Conservation (phyloP, 1,284 basidiomycete species). For the Cryptococcus floricola region DNA sequence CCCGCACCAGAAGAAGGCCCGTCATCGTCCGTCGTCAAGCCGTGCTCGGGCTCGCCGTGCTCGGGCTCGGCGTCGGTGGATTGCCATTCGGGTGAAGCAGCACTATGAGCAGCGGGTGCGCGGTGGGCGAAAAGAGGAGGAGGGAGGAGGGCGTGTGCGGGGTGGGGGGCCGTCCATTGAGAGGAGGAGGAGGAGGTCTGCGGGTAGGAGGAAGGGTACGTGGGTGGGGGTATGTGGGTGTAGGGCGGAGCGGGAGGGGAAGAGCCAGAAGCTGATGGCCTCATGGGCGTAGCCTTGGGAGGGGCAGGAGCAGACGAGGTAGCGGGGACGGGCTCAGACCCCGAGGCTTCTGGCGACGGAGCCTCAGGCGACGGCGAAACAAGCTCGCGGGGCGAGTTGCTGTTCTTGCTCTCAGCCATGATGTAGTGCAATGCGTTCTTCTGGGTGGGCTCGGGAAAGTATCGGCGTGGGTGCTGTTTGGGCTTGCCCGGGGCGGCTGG, state of each 20-base stretch:
- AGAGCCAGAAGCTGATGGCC: too few relatives aligned
- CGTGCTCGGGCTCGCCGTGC: conserved; percentile 13
- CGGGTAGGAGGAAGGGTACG: conserved; percentile 54
- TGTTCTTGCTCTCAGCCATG: conserved; percentile 1
- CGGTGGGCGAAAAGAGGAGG: neutral
- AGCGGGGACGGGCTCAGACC: too few relatives aligned
- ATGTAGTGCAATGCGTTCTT: neutral
- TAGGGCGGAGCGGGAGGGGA: conserved; percentile 6
- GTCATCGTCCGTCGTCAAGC: neutral
- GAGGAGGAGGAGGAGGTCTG: conserved; percentile 20
- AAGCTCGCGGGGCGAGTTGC: neutral
- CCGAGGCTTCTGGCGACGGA: neutral
- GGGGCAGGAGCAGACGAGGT: neutral
- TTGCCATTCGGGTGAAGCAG: conserved; percentile 9
- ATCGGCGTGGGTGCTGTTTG: neutral
- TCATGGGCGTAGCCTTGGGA: too few relatives aligned
- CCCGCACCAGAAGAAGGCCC: neutral
- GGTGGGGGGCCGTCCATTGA: neutral
- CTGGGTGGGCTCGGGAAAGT: neutral
- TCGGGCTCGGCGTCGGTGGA: conserved; percentile 15
- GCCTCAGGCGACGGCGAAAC: conserved; percentile 1
- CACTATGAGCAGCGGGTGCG: neutral
- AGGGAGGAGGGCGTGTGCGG: neutral
- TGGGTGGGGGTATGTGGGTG: conserved; percentile 53
- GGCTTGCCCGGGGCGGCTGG: neutral